phyloP scores from a whole-genome alignment of 352 stramenopile species.

The Phytophthora fragariaefolia region DNA sequence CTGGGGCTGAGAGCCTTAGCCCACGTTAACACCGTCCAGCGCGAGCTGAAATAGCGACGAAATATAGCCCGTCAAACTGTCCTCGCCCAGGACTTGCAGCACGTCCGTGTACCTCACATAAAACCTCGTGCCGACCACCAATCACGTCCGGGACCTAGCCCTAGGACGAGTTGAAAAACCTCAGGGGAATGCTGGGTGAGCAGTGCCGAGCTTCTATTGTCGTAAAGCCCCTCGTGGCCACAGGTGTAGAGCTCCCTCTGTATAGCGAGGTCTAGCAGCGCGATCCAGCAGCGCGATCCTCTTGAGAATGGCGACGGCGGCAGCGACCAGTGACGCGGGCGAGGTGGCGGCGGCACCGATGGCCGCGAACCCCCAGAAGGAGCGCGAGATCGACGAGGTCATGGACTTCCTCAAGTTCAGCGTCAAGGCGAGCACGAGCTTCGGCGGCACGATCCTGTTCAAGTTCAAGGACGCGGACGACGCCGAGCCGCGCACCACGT shows the following conservation, averaged over 20 bases:
- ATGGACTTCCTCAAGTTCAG: slow-evolving; percentile 90
- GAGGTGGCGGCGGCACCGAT: background rate
- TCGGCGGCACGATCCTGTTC: slow-evolving; percentile 85
- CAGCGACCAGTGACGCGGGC: slow-evolving; percentile 15
- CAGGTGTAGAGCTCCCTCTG: slow-evolving; percentile 1
- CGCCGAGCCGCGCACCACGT: slow-evolving; percentile 53
- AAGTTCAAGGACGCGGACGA: slow-evolving; percentile 69
- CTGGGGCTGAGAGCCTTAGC: no score
- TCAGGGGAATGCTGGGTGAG: slow-evolving; percentile 33
- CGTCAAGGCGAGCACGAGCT: slow-evolving; percentile 74
- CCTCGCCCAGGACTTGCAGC: background rate
- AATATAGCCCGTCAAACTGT: background rate
- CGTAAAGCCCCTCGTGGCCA: slow-evolving; percentile 17
- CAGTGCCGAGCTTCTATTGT: slow-evolving; percentile 17
- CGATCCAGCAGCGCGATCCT: background rate
- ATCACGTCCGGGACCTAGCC: slow-evolving; percentile 10
- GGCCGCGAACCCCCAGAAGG: slow-evolving; percentile 29
- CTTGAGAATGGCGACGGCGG: slow-evolving; percentile 5
- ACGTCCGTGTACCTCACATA: slow-evolving; percentile 10
- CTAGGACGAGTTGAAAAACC: slow-evolving; percentile 28
- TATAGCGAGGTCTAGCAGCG: background rate
- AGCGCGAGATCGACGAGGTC: slow-evolving; percentile 86
- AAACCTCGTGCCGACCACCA: slow-evolving; percentile 7
- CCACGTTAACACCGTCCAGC: no score
- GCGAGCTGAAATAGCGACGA: slow-evolving; percentile 5